These are phyloP conservation scores for Pleurotus citrinopileatus DNA, from an alignment of 768 basidiomycete species.

Conservation along the genomic window DNA sequence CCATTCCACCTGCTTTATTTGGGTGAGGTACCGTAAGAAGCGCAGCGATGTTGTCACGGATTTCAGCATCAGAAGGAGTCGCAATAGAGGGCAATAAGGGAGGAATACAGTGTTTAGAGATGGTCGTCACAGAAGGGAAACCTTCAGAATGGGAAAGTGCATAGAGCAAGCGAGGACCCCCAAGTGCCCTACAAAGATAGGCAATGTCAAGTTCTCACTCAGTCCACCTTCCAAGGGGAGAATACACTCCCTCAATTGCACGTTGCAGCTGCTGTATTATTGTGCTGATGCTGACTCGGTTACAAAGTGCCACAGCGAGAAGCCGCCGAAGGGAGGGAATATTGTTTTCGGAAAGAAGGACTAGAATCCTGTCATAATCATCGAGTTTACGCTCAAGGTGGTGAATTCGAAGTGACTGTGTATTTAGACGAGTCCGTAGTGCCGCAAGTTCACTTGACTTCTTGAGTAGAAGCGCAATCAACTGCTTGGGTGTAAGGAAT, in stretches of 20 bases:
- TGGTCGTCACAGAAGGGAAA: not conserved
- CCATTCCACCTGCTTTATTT: not conserved
- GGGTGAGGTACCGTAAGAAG: not conserved
- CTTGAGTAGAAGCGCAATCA: not conserved
- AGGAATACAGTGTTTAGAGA: not conserved
- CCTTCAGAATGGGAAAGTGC: not conserved
- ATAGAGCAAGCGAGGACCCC: not conserved
- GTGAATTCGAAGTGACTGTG: not conserved
- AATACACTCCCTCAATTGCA: not conserved
- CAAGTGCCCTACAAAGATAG: not conserved
- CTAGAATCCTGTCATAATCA: not conserved
- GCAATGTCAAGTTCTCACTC: not conserved
- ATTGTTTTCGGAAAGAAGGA: not conserved
- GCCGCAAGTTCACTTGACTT: not conserved
- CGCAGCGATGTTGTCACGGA: not conserved
- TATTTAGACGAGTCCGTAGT: not conserved
- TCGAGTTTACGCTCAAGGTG: not conserved
- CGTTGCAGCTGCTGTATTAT: not conserved
- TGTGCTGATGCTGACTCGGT: not conserved
- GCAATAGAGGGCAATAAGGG: not conserved
- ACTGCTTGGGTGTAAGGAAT: not conserved
- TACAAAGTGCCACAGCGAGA: not conserved
- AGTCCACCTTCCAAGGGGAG: not conserved
- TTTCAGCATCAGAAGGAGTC: not conserved
- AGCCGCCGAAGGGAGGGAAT: not conserved